Evolutionary conservation across 139 green algal species (phyloP), one percentile per base, ranked within the genome.

Genomic region (Tetradesmus obliquus): DNA sequence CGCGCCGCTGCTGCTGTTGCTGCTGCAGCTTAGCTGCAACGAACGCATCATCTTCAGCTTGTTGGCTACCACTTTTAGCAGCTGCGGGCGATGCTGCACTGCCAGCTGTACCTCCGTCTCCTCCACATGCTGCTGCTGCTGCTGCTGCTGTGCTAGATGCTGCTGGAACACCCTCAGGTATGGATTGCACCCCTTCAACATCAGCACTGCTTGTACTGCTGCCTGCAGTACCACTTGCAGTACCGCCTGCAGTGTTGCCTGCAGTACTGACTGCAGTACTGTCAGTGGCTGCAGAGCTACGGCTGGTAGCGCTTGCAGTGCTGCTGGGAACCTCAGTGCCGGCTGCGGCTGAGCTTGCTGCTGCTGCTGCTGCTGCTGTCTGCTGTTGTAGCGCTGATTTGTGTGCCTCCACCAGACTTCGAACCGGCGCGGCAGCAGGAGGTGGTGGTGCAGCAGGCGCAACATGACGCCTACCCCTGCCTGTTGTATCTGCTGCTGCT

Each of bases 311-410:
- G 66, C 15, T 76, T 22, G 60, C 60, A 71, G 60, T 71, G 19
- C 60, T 71, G 60, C 60, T 71, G 17, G 4, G 32, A 12, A 7
- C 17, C 12, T 54, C 54, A 87, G 55, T 13, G 20, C 9, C 19
- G 22, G 19, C 22, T 12, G 76, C n/a, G 53, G 58, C 84, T 57
- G 32, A 3, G 32, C 60, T 24, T 45, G 19, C n/a, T 32, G 53
- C 81, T 86, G 79, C 15, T 20, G 15, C 5, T 45, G 53, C 81
- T 69, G 53, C 81, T 86, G 82, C 53, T 22, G 82, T 54, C 85
- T 89, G 84, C 85, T 45, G 32, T 45, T 45, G 32, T 45, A 82
- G 85, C 20, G 85, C 85, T 82, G 85, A 66, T 82, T 53, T 60
- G 54, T 89, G 85, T 53, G 85, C 85, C 22, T 89, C 54, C 3